A percentile compares a stretch with the other conserved stretches of the same genome.
phyloP scores from a whole-genome alignment of 2,329 filamentous ascomycete genomes.

The Cladosporium velox region DNA sequence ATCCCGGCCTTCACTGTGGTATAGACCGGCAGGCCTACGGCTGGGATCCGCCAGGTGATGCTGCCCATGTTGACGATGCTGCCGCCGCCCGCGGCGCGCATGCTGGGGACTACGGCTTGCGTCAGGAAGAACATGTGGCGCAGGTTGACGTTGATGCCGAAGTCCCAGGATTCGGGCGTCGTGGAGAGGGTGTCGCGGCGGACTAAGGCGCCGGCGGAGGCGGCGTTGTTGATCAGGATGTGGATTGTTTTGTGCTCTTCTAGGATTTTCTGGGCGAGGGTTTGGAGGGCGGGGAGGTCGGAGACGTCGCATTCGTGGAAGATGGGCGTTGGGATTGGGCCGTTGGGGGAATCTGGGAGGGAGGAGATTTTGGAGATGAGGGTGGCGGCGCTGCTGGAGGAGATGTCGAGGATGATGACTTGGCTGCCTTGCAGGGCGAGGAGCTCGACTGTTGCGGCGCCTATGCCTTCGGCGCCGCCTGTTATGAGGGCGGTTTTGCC shows the following conservation, averaged over 20 bases:
- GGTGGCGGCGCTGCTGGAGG: conserved; percentile 51
- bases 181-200: conserved; percentile 62
- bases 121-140: conserved; percentile 65
- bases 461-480: conserved; percentile 66
- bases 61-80: conserved; percentile 60
- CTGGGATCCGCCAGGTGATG: conserved; percentile 35
- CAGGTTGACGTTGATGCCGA: conserved; percentile 64
- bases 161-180: conserved; percentile 63
- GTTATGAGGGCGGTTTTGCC: conserved; percentile 65
- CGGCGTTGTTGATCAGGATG: conserved; percentile 65
- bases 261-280: conserved; percentile 47
- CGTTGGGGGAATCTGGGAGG: conserved; percentile 29
- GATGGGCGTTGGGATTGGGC: conserved; percentile 23
- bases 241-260: conserved; percentile 53
- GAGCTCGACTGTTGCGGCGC: conserved; percentile 58
- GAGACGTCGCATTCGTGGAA: conserved; percentile 54
- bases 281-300: conserved; percentile 52
- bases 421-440: conserved; percentile 61
- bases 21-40: conserved; percentile 32
- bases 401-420: conserved; percentile 63
- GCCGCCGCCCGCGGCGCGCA: conserved; percentile 57
- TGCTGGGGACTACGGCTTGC: conserved; percentile 59
- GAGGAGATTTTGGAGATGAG: conserved; percentile 50
- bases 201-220: conserved; percentile 58
- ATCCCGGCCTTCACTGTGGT: conserved; percentile 34